A percentile compares a stretch with the other conserved stretches of the same genome.
Conservation (phyloP, 768 basidiomycete species). For the Russula sp. region DNA sequence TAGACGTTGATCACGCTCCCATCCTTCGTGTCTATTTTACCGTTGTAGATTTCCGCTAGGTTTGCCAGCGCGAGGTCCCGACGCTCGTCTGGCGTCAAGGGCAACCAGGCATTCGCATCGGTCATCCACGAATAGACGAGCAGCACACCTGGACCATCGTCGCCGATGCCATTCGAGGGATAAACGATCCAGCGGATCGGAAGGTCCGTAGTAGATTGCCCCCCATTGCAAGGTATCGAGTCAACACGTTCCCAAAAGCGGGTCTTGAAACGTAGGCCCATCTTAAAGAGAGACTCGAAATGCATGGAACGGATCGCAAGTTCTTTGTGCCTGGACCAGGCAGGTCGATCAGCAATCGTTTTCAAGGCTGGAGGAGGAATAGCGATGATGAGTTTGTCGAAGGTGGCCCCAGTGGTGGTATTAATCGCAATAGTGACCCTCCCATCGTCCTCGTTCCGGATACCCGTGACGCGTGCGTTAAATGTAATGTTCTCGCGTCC, state of each 20-base stretch:
- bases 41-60: slow-evolving; percentile 25
- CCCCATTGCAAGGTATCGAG: slow-evolving; percentile 9
- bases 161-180: slow-evolving; percentile 21
- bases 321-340: slow-evolving; percentile 24
- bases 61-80: slow-evolving; percentile 24
- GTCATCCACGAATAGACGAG: slow-evolving; percentile 29
- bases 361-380: slow-evolving; percentile 27
- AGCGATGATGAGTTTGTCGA: slow-evolving; percentile 26
- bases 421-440: slow-evolving; percentile 15
- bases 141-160: slow-evolving; percentile 27
- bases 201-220: slow-evolving; percentile 24
- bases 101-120: slow-evolving; percentile 24
- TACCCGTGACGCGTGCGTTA: slow-evolving; percentile 23
- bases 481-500: slow-evolving; percentile 25
- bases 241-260: slow-evolving; percentile 24
- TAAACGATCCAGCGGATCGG: slow-evolving; percentile 24
- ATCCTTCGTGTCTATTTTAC: slow-evolving; percentile 14
- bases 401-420: slow-evolving; percentile 13
- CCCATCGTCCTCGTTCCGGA: slow-evolving; percentile 18
- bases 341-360: slow-evolving; percentile 26
- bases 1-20: slow-evolving; percentile 22
- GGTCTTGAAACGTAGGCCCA: slow-evolving; percentile 25
- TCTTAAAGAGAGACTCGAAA: slow-evolving; percentile 28
- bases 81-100: slow-evolving; percentile 23
- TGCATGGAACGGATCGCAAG: slow-evolving; percentile 26